These are phyloP conservation scores for Sclerospora graminicola DNA, from an alignment of 352 stramenopile species.

Conservation along the genomic window DNA sequence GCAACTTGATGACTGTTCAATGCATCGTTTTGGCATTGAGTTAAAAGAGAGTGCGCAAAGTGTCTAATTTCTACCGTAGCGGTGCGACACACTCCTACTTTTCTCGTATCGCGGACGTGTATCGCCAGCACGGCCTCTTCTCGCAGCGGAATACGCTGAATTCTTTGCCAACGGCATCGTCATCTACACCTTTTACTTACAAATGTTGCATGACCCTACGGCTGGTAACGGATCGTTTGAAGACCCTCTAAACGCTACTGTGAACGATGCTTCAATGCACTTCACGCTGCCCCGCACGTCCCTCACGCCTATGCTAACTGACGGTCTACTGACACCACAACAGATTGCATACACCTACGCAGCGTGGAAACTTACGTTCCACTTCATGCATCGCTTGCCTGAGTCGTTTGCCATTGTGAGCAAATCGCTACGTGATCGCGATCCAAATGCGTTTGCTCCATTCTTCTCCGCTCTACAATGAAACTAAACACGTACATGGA, in stretches of 20 bases:
- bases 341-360: conserved; percentile 81
- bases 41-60: too few relatives aligned
- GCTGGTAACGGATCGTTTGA: conserved; percentile 51
- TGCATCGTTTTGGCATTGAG: too few relatives aligned
- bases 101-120: conserved; percentile 77
- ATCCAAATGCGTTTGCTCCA: conserved; percentile 62
- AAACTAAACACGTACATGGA: conserved; percentile 85
- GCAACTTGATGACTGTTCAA: too few relatives aligned
- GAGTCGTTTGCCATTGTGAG: conserved; percentile 72
- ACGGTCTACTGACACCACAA: conserved; percentile 61
- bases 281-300: conserved; percentile 78
- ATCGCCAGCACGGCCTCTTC: conserved; percentile 77
- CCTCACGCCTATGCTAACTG: conserved; percentile 74
- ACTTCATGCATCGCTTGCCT: conserved; percentile 80
- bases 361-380: conserved; percentile 83
- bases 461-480: conserved; percentile 72
- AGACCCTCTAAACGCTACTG: conserved; percentile 46
- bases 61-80: conserved; percentile 60
- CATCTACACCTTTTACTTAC: conserved; percentile 79
- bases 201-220: conserved; percentile 51
- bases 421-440: conserved; percentile 66
- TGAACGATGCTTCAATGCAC: conserved; percentile 72
- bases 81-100: conserved; percentile 81
- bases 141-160: conserved; percentile 77
- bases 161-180: conserved; percentile 82